These are phyloP conservation scores for Podosphaera fusca DNA, from an alignment of 2,329 filamentous ascomycete genomes.

Conservation along the genomic window DNA sequence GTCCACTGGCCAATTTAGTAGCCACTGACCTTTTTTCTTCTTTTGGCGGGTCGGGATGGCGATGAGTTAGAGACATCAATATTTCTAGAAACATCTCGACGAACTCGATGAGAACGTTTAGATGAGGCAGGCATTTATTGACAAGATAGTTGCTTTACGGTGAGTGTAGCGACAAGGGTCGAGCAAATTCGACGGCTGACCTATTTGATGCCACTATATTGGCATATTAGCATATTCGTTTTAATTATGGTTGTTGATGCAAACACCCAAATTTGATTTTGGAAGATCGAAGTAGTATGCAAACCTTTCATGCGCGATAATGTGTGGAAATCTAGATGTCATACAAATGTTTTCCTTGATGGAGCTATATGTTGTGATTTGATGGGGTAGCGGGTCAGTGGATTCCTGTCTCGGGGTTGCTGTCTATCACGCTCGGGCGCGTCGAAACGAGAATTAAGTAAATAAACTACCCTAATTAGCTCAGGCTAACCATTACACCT, in stretches of 20 bases:
- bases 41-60: slow-evolving; percentile 37
- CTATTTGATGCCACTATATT: not conserved
- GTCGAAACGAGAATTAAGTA: not conserved
- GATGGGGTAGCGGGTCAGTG: not conserved
- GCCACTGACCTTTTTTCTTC: slow-evolving; percentile 33
- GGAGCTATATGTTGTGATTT: not conserved
- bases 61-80: slow-evolving; percentile 22
- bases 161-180: not conserved
- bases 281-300: not conserved
- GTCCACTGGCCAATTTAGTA: not conserved
- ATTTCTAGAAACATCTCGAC: slow-evolving; percentile 15
- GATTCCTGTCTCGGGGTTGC: slow-evolving; percentile 1
- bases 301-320: not conserved
- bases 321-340: not conserved
- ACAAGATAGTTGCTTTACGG: not conserved
- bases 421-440: slow-evolving; percentile 1
- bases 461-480: not conserved
- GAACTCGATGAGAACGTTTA: slow-evolving; percentile 18
- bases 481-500: not conserved
- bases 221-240: not conserved
- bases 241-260: not conserved
- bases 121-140: slow-evolving; percentile 19
- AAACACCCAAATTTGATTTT: not conserved
- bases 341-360: not conserved
- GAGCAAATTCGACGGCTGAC: not conserved